Percentiles rank a stretch among this genome's conserved stretches.
phyloP scores from a whole-genome alignment of 768 basidiomycete species.

The Cyclocybe cylindracea region DNA sequence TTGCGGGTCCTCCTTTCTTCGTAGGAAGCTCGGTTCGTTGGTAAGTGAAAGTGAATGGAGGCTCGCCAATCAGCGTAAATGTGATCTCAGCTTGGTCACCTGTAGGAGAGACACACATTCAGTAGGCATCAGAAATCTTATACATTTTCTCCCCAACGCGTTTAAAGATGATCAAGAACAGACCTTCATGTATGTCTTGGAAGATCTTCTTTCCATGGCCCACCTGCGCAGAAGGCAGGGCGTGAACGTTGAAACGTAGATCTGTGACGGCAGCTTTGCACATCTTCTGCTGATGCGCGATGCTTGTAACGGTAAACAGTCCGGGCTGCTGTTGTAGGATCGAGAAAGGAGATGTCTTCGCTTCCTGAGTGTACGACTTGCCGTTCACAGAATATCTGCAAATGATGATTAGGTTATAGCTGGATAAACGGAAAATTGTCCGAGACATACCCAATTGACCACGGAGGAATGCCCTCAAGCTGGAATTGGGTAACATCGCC shows the following conservation, averaged over 20 bases:
- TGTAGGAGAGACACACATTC: conserved; percentile 23
- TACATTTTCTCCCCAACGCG: too few species aligned
- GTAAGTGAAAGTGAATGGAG: conserved; percentile 97
- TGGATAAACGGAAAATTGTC: conserved; percentile 8
- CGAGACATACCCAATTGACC: conserved; percentile 74
- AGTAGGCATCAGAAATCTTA: not conserved
- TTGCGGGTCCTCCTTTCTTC: conserved; percentile 71
- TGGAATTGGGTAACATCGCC: conserved; percentile 91
- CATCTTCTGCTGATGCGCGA: conserved; percentile 92
- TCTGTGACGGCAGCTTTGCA: conserved; percentile 84
- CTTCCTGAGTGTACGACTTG: conserved; percentile 70
- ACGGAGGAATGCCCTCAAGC: conserved; percentile 91
- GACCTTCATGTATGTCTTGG: conserved; percentile 91
- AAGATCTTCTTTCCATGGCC: conserved; percentile 79
- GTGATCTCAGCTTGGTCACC: conserved; percentile 93
- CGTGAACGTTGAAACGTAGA: conserved; percentile 71
- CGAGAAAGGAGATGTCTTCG: conserved; percentile 83
- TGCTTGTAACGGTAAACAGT: conserved; percentile 81
- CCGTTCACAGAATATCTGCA: conserved; percentile 80
- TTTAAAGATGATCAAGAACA: conserved; percentile 8
- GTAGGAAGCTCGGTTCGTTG: conserved; percentile 74
- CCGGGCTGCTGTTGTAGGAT: conserved; percentile 81
- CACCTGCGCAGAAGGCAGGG: conserved; percentile 87
- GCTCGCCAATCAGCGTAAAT: conserved; percentile 87
- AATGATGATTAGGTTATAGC: not conserved